phyloP scores from a whole-genome alignment of 257 asterid genomes.

The Solanum peruvianum region DNA sequence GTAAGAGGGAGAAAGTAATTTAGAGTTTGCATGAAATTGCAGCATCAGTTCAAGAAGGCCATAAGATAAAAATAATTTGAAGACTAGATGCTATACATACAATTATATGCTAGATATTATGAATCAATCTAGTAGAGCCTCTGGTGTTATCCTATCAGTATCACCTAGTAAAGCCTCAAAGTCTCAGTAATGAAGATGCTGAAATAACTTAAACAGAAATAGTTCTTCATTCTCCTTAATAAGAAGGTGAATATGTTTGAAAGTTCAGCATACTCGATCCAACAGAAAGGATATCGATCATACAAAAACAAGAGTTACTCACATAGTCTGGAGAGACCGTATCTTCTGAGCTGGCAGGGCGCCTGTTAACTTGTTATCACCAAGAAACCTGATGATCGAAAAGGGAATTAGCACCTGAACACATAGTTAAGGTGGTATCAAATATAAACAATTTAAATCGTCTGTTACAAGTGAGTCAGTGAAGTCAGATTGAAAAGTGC shows the following conservation, averaged over 20 bases:
- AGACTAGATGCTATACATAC: neutral
- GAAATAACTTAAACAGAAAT: neutral
- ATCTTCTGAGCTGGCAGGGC: conserved; percentile 38
- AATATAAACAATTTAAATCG: neutral
- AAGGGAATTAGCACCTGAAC: neutral
- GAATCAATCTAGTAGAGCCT: neutral
- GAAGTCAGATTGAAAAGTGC: conserved; percentile 39
- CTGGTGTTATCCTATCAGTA: neutral
- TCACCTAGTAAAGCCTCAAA: neutral
- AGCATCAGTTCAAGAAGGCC: neutral
- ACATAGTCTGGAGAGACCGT: conserved; percentile 41
- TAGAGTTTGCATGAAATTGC: neutral
- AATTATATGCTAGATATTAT: neutral
- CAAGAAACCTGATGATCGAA: conserved; percentile 58
- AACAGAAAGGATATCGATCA: neutral
- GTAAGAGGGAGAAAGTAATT: neutral
- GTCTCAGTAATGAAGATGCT: neutral
- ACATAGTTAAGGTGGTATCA: neutral
- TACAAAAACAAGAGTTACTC: conserved; percentile 5
- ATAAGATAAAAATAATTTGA: neutral
- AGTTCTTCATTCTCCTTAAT: neutral
- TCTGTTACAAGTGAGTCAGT: conserved; percentile 41
- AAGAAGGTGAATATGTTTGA: neutral
- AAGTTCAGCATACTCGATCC: neutral
- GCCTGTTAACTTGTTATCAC: conserved; percentile 59